A percentile compares a stretch with the other conserved stretches of the same genome.
Evolutionary conservation across 2,329 filamentous ascomycete species (phyloP).

Genomic region (Colletotrichum lupini): DNA sequence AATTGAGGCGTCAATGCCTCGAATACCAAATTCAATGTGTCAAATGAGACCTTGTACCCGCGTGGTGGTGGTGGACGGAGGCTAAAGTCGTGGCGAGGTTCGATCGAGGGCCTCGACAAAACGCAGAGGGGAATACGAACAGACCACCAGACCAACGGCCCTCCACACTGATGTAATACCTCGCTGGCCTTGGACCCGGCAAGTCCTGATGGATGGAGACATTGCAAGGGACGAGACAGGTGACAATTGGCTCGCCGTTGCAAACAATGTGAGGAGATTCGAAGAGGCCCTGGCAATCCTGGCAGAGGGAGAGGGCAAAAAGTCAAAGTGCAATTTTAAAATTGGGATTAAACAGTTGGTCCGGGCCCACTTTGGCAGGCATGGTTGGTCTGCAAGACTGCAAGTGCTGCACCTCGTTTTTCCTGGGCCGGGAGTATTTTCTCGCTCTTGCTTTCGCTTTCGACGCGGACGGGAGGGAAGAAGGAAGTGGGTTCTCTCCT

Average conservation of each 20-base stretch:
- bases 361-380: slow-evolving; percentile 23
- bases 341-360: slow-evolving; percentile 26
- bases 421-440: background rate
- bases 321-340: slow-evolving; percentile 25
- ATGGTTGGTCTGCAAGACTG: background rate
- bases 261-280: background rate
- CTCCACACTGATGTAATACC: slow-evolving; percentile 33
- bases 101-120: slow-evolving; percentile 21
- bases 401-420: background rate
- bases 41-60: background rate
- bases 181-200: background rate
- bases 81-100: slow-evolving; percentile 14
- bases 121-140: slow-evolving; percentile 28
- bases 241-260: background rate
- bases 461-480: background rate
- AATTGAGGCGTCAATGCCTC: slow-evolving; percentile 5
- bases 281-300: background rate
- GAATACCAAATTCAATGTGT: background rate
- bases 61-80: slow-evolving; percentile 5
- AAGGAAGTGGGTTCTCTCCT: background rate
- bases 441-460: slow-evolving; percentile 17
- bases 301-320: background rate
- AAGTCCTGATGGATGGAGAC: slow-evolving; percentile 19
- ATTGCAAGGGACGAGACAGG: slow-evolving; percentile 1
- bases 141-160: slow-evolving; percentile 28